Percentiles rank a stretch among this genome's conserved stretches.
phyloP scores from a whole-genome alignment of 1,284 basidiomycete species.

The Erythrobasidium hasegawianum region DNA sequence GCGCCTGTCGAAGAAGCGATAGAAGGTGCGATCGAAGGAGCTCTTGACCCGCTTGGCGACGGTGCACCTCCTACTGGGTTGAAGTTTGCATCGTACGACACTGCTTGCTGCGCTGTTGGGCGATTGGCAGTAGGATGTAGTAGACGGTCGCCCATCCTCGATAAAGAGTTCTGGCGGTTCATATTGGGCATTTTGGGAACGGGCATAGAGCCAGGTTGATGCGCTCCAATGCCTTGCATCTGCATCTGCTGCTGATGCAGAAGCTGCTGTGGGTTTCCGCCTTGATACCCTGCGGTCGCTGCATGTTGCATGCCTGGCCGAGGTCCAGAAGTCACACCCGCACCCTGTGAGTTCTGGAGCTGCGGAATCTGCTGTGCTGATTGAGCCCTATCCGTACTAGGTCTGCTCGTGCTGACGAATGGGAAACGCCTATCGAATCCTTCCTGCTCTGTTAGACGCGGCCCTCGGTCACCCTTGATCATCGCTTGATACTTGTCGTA shows the following conservation, averaged over 20 bases:
- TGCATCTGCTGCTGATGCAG: conserved; percentile 16
- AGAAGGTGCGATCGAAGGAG: conserved; percentile 21
- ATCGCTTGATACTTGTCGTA: conserved; percentile 31
- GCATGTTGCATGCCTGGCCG: not conserved
- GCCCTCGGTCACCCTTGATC: conserved; percentile 22
- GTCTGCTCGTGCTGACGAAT: conserved; percentile 15
- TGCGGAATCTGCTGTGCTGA: not conserved
- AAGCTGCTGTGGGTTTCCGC: not conserved
- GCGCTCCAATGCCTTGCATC: not conserved
- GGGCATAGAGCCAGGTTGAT: conserved; percentile 1
- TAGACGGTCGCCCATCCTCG: not conserved
- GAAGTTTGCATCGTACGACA: conserved; percentile 29
- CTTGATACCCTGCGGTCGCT: not conserved
- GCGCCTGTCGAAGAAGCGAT: conserved; percentile 11
- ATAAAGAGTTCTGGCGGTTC: not conserved
- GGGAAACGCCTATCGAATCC: conserved; percentile 29
- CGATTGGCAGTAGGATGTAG: not conserved
- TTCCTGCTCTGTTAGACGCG: conserved; percentile 23
- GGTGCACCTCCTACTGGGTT: conserved; percentile 7
- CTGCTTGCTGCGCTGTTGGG: conserved; percentile 7
- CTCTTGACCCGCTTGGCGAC: conserved; percentile 12
- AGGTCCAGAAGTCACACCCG: not conserved
- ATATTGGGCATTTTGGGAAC: not conserved
- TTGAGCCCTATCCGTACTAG: conserved; percentile 10
- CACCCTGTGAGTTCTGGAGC: no score